Conservation (phyloP, 805 yeast species). For the Saturnispora quitensis region DNA sequence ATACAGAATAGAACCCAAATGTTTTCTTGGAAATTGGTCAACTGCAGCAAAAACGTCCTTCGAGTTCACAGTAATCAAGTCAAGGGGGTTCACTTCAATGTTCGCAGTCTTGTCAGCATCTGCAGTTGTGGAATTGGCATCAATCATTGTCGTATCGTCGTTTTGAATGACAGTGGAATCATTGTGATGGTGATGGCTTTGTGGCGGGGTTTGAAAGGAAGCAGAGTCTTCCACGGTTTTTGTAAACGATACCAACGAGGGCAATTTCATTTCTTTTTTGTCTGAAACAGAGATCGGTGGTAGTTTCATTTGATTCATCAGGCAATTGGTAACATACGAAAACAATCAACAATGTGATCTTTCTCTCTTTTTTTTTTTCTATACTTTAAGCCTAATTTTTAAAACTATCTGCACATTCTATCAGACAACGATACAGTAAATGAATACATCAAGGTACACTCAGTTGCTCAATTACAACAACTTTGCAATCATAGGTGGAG, state of each 20-base stretch:
- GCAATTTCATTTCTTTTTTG: conserved; percentile 24
- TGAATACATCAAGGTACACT: conserved; percentile 4
- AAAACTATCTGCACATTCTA: neutral
- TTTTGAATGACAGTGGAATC: conserved; percentile 1
- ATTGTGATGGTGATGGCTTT: neutral
- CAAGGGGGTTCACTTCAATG: neutral
- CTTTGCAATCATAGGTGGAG: conserved; percentile 4
- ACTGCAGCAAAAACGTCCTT: neutral
- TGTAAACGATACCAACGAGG: conserved; percentile 31
- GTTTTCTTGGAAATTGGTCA: neutral
- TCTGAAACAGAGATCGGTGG: conserved; percentile 4
- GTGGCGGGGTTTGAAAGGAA: neutral
- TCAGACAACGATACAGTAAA: neutral
- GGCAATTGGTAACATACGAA: neutral
- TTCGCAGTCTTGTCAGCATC: neutral
- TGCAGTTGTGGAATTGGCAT: neutral
- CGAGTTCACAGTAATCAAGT: neutral
- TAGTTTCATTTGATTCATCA: neutral
- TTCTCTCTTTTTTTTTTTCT: neutral
- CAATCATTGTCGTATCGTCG: conserved; percentile 4
- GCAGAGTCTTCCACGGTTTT: neutral
- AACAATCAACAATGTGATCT: neutral
- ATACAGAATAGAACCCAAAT: conserved; percentile 1
- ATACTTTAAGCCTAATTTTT: neutral
- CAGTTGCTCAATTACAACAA: conserved; percentile 7